Evolutionary conservation across 495 filamentous ascomycete species (phyloP).

Genomic region (Podospora sp.): DNA sequence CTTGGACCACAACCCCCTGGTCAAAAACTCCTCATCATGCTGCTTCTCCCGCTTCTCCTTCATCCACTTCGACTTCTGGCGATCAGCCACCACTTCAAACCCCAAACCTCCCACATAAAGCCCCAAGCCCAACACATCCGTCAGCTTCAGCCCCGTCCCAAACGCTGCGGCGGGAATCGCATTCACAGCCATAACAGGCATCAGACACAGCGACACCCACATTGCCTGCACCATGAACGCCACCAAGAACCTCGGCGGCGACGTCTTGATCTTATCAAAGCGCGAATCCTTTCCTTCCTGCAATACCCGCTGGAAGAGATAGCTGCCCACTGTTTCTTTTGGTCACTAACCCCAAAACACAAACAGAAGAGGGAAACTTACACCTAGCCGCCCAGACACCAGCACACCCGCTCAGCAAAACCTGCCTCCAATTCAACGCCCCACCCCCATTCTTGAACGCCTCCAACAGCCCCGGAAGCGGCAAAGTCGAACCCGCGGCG

Average conservation of each 20-base stretch:
- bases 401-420: conserved; percentile 58
- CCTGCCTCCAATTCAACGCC: conserved; percentile 63
- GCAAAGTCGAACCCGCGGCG: conserved; percentile 39
- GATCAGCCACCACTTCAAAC: conserved; percentile 61
- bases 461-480: conserved; percentile 50
- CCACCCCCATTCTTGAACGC: conserved; percentile 37
- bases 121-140: conserved; percentile 56
- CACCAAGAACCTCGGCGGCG: conserved; percentile 53
- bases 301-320: conserved; percentile 59
- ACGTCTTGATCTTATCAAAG: conserved; percentile 61
- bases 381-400: conserved; percentile 60
- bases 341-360: background rate
- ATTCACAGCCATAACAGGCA: conserved; percentile 64
- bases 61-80: conserved; percentile 61
- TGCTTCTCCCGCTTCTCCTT: conserved; percentile 58
- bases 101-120: conserved; percentile 59
- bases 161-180: conserved; percentile 54
- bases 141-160: conserved; percentile 40
- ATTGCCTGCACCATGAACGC: conserved; percentile 63
- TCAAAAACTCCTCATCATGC: conserved; percentile 65
- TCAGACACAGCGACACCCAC: conserved; percentile 63
- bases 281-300: conserved; percentile 59
- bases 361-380: conserved; percentile 33
- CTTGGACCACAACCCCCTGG: conserved; percentile 58
- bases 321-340: conserved; percentile 55